Evolutionary conservation across 75 land plant species (phyloP), one percentile per base, ranked within the genome.

Genomic region (Cupressus sempervirens): DNA sequence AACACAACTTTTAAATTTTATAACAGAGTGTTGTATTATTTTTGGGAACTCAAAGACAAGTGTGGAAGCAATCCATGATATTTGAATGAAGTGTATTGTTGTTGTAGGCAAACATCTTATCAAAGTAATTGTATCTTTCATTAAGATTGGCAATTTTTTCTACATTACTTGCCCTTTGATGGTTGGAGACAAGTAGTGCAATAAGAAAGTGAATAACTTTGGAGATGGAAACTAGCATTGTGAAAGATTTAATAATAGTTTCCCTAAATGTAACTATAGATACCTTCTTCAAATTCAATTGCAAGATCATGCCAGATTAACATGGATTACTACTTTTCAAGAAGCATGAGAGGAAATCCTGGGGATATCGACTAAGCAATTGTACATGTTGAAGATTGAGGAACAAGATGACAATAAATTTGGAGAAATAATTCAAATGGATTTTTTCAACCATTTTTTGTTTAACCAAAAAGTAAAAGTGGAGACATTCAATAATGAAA

Each of bases 311-410:
- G 90, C 98, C 3, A 98, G 99, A 41, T 45, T 92, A 56, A 98
- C 96, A n/a, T 98, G 99, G 99, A 86, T 98, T 50, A 98, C 98
- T n/a, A 95, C 93, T 65, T 98, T 98, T 82, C 99, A 98, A 86
- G 99, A 96, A 76, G 88, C 96, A 12, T 98, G 98, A 30, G 94
- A 95, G 85, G 98, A 96, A 83, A 88, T 98, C 43, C 68, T 95
- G 58, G 95, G 95, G 36, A 85, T 92, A 76, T 82, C 91, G 20
- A 98, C 99, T 12, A 94, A 95, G 89, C 96, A 98, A 56, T 86
- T 98, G 83, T 93, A 90, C 82, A 35, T 56, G 86, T 86, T 96
- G 88, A 96, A 92, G 83, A 84, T 93, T 87, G 93, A 94, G 83
- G 92, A 90, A 36, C 82, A 87, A 76, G 93, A 94, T 86, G 94